Percentiles rank a stretch among this genome's conserved stretches.
These are phyloP conservation scores for Phialemonium atrogriseum DNA, from an alignment of 2,329 filamentous ascomycete genomes.

Conservation along the genomic window DNA sequence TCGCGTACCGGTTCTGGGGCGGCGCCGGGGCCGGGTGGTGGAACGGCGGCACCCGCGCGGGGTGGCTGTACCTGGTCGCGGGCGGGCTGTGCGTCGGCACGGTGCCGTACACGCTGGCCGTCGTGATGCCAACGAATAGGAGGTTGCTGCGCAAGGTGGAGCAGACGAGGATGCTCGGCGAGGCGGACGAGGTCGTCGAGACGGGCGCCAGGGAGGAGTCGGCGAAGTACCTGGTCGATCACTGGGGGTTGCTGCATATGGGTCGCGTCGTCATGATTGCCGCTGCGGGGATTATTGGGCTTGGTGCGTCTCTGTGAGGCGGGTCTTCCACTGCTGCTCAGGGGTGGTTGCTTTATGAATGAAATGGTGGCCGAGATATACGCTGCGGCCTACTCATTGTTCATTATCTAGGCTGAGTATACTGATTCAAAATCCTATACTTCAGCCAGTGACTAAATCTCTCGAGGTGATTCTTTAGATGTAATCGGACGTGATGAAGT, in stretches of 20 bases:
- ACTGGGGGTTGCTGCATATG: conserved; percentile 46
- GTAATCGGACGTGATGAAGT: too few relatives aligned
- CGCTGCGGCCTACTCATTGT: too few relatives aligned
- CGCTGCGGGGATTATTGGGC: conserved; percentile 17
- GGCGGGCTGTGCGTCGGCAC: conserved; percentile 34
- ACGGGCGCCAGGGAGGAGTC: conserved; percentile 27
- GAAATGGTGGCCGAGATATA: too few relatives aligned
- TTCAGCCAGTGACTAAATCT: too few relatives aligned
- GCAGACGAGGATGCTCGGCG: conserved; percentile 16
- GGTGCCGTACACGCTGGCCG: conserved; percentile 41
- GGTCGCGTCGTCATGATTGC: conserved; percentile 15
- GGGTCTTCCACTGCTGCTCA: too few relatives aligned
- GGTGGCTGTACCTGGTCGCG: conserved; percentile 36
- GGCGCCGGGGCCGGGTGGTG: conserved; percentile 7
- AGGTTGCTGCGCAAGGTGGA: conserved; percentile 35
- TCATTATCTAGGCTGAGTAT: too few relatives aligned
- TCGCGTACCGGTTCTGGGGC: conserved; percentile 28
- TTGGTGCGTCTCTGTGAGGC: conserved; percentile 16
- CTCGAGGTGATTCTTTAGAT: too few relatives aligned
- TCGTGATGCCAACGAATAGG: conserved; percentile 38
- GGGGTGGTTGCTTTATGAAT: too few relatives aligned
- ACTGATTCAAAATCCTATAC: too few relatives aligned
- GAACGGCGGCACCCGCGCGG: conserved; percentile 17
- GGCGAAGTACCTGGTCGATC: conserved; percentile 43
- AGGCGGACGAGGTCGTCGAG: conserved; percentile 24